Evolutionary conservation across 192 early-diverging fungal species (phyloP).

Genomic region (Thoreauomyces humboldtii): DNA sequence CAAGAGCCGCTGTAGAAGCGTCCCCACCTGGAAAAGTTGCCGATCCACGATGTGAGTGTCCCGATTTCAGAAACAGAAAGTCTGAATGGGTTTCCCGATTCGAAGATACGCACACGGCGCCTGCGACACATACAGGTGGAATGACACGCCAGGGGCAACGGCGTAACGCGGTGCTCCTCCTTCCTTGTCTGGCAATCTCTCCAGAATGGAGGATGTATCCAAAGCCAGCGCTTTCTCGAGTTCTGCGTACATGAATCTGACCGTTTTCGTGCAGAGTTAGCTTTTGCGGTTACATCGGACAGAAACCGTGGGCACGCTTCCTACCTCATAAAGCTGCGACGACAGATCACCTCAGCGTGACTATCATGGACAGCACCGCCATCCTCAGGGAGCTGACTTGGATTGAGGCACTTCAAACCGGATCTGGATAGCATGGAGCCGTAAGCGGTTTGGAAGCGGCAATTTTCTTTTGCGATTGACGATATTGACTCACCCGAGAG

Average conservation of each 20-base stretch:
- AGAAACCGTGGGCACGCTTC: neutral
- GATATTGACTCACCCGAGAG: slow-evolving; percentile 24
- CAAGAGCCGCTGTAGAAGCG: slow-evolving; percentile 60
- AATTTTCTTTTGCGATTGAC: neutral
- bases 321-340: slow-evolving; percentile 72
- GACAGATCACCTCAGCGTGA: slow-evolving; percentile 87
- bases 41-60: too few species aligned
- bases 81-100: too few species aligned
- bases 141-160: slow-evolving; percentile 24
- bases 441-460: neutral
- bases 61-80: too few species aligned
- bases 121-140: slow-evolving; percentile 77
- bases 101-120: slow-evolving; percentile 62
- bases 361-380: slow-evolving; percentile 77
- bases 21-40: slow-evolving; percentile 71
- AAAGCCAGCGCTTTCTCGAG: slow-evolving; percentile 5
- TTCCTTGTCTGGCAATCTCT: neutral
- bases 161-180: neutral
- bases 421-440: slow-evolving; percentile 49
- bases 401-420: slow-evolving; percentile 79
- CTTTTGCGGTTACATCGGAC: neutral
- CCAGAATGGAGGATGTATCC: too few species aligned
- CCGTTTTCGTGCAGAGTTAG: neutral
- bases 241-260: neutral
- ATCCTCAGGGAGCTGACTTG: slow-evolving; percentile 49